Evolutionary conservation across 2,329 filamentous ascomycete genomes (phyloP), one percentile per base, ranked within the genome.

Genomic region (Epichloe aotearoae): DNA sequence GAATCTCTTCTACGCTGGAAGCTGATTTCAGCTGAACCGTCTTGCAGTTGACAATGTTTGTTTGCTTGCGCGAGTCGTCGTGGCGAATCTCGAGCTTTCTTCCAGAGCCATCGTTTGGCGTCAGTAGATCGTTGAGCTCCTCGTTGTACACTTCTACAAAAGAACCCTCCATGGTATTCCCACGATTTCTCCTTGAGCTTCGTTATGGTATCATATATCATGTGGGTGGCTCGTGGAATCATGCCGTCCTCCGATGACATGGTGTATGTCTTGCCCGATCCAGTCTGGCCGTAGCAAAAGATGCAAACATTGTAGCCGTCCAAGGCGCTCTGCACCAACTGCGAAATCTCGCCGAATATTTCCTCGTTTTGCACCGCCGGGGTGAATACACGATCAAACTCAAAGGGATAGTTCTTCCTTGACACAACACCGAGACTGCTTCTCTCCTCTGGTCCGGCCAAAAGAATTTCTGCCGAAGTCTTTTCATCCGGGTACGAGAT

Each of bases 61-160:
- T 96, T 64, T 88, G 86, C 69, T 87, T 88, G 58, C 83, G 86
- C 37, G 75, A 70, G 41, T 88, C 80, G 61, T 97, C 91, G 58
- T 97, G 93, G 2, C 86, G 81, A 52, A 96, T 91, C 60, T 95
- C 88, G 47, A 91, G 84, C 69, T 88, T 95, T 69, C 85, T 88
- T 19, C 83, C 76, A 50, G 84, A 82, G 0, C 84, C 79, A 3
- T 72, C 66, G 43, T 64, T 65, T 1, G 74, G 67, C 0, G 71
- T 70, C 12, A 98, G 77, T 14, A 98, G 70, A 64, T 98, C 93
- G 63, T 96, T 89, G 55, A 98, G 76, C 54, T 94, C 93, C 64
- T 98, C 93, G 56, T 98, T 97, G 77, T 98, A 98, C 5, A 98
- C 93, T 64, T 98, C 93, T 14, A 97, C 82, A 62, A 98, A 98